Conservation (phyloP, 352 stramenopile genomes). For the Phytophthora citrophthora region DNA sequence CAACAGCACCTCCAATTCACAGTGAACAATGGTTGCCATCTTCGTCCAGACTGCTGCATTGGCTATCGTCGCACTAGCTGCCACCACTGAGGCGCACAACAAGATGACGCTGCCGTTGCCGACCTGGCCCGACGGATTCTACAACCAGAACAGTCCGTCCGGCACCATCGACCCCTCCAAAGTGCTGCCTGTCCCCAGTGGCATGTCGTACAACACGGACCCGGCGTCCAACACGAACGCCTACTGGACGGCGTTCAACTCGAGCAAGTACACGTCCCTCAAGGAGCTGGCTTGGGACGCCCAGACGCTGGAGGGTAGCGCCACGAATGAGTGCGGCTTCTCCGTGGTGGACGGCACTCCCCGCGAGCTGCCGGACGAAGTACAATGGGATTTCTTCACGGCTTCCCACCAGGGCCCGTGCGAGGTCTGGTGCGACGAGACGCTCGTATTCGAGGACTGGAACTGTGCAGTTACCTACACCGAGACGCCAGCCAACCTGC, state of each 20-base stretch:
- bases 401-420: slow-evolving; percentile 48
- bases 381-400: slow-evolving; percentile 53
- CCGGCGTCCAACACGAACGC: slow-evolving; percentile 34
- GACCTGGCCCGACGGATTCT: slow-evolving; percentile 43
- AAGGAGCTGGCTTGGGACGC: slow-evolving; percentile 37
- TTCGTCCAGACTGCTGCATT: slow-evolving; percentile 31
- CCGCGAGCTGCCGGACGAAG: slow-evolving; percentile 29
- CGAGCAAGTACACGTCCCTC: slow-evolving; percentile 44
- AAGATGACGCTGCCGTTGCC: slow-evolving; percentile 50
- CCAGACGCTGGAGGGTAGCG: slow-evolving; percentile 25
- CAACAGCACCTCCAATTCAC: slow-evolving; percentile 1
- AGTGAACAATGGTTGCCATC: slow-evolving; percentile 37
- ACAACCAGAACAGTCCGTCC: slow-evolving; percentile 49
- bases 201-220: slow-evolving; percentile 53
- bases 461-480: slow-evolving; percentile 48
- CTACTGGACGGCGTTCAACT: slow-evolving; percentile 46
- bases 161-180: slow-evolving; percentile 46
- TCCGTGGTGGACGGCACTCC: slow-evolving; percentile 30
- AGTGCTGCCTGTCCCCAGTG: slow-evolving; percentile 41
- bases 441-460: slow-evolving; percentile 43
- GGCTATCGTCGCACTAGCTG: slow-evolving; percentile 20
- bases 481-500: slow-evolving; percentile 38
- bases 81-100: slow-evolving; percentile 46
- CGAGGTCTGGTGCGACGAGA: slow-evolving; percentile 54
- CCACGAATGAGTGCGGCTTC: slow-evolving; percentile 42